A percentile compares a stretch with the other conserved stretches of the same genome.
These are phyloP conservation scores for Backusella westeae DNA, from an alignment of 192 early-diverging fungal species.

Conservation along the genomic window DNA sequence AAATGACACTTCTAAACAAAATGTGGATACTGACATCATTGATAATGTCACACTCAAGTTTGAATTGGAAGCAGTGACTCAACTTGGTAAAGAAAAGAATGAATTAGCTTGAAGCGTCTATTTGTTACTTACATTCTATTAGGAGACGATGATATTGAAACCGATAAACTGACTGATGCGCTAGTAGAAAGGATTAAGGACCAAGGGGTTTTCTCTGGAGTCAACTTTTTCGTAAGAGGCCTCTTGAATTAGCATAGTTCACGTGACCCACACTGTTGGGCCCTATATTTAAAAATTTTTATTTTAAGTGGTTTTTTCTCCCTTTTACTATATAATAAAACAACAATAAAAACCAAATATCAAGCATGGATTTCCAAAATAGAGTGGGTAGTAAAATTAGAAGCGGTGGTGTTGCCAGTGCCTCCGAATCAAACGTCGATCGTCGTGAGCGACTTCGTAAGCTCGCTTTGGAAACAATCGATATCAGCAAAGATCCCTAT, in stretches of 20 bases:
- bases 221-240: not conserved
- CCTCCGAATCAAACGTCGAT: constrained; percentile 85
- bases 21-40: not conserved
- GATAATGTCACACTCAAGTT: constrained; percentile 7
- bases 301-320: not conserved
- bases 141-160: not conserved
- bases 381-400: constrained; percentile 90
- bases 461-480: constrained; percentile 94
- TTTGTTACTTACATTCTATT: not conserved
- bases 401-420: constrained; percentile 81
- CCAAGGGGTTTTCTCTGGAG: not conserved
- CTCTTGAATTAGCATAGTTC: not conserved
- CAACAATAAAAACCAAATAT: not conserved
- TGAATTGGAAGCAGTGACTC: not conserved
- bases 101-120: too few relatives aligned
- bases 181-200: not conserved
- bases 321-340: not conserved
- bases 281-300: not conserved
- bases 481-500: constrained; percentile 94
- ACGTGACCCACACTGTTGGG: not conserved
- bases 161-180: not conserved
- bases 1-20: not conserved
- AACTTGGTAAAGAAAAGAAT: not conserved
- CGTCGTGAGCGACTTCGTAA: constrained; percentile 92
- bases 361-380: constrained; percentile 75